These are phyloP conservation scores for Sarcodon aspratus DNA, from an alignment of 768 basidiomycete genomes.

Conservation along the genomic window DNA sequence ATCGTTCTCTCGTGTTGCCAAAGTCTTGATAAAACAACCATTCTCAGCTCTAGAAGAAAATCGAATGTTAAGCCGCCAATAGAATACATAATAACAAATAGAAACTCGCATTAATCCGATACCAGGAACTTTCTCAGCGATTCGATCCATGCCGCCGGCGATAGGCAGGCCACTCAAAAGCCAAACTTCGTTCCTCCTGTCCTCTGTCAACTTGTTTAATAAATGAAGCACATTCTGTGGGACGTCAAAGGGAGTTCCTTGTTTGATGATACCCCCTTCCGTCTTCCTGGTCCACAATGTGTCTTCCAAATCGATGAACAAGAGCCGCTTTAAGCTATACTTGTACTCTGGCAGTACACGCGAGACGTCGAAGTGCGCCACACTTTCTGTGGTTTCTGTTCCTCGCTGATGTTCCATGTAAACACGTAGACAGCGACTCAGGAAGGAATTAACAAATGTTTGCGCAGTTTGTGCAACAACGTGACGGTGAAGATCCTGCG, in stretches of 20 bases:
- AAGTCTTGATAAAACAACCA: constrained; percentile 72
- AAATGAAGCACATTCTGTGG: constrained; percentile 29
- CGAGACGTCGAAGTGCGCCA: constrained; percentile 30
- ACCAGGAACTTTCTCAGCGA: constrained; percentile 48
- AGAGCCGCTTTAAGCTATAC: constrained; percentile 50
- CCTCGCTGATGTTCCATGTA: constrained; percentile 51
- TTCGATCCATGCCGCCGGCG: constrained; percentile 47
- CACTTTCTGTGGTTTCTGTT: constrained; percentile 17
- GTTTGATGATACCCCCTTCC: constrained; percentile 12
- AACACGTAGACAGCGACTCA: constrained; percentile 62
- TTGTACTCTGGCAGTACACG: constrained; percentile 58
- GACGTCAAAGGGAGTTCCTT: constrained; percentile 9
- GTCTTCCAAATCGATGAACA: constrained; percentile 73
- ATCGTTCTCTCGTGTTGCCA: constrained; percentile 16
- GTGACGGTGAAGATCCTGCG: constrained; percentile 66
- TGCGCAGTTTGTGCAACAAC: constrained; percentile 84
- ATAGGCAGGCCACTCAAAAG: constrained; percentile 65
- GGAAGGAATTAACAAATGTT: constrained; percentile 70
- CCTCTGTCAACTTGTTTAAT: constrained; percentile 47
- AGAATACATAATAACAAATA: background rate
- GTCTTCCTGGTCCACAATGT: constrained; percentile 64
- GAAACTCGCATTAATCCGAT: constrained; percentile 64
- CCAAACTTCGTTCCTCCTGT: constrained; percentile 71
- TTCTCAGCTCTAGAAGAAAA: constrained; percentile 59
- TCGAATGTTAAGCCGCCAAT: too few relatives aligned